Base-by-base conservation (phyloP, 441 rosid genomes). In the Croton setiger region DNA sequence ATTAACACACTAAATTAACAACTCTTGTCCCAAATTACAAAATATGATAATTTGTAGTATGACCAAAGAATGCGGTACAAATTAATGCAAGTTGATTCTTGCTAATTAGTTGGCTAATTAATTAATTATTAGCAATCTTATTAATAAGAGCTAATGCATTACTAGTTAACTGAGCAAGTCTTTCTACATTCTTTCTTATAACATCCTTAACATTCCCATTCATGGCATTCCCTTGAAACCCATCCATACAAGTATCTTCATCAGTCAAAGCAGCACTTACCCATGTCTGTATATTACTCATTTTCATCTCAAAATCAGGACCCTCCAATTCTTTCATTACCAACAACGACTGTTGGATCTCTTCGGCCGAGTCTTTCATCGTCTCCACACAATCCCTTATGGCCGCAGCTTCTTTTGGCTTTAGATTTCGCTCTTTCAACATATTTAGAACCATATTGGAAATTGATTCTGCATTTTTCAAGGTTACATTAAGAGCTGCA, bases 191-290 rank as follows among this genome's bases (percentile, higher is more conserved):
- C 21, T 65, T 66, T 75, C 78, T 70, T 48, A 76, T 27, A 8
- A 68, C 35, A 11, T 60, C 62, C 72, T 74, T 76, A 44, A 77
- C 69, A 36, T 79, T 68, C 53, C 75, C 66, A 18, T 76, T 61
- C 60, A 64, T 58, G 20, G 53, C 58, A 1, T 53, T 64, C 33
- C 66, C 87, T 63, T 72, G 60, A 67, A 81, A 71, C 13, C 73
- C 79, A 52, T 78, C 79, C 79, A 74, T 61, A 47, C 87, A 84
- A 0, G 82, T 79, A 62, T 79, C 76, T 63, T 79, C 82, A 66
- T 79, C 72, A 0, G 87, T 81, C 70, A 81, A 73, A 1, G 87
- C 85, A 62, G 87, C 82, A 70, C 82, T 84, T 33, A 81, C 80
- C 84, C 81, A 80, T 14, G 84, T 80, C 49, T 76, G 74, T 18